Base-by-base conservation (phyloP, 345 rosid genomes). In the Heritiera fomes region DNA sequence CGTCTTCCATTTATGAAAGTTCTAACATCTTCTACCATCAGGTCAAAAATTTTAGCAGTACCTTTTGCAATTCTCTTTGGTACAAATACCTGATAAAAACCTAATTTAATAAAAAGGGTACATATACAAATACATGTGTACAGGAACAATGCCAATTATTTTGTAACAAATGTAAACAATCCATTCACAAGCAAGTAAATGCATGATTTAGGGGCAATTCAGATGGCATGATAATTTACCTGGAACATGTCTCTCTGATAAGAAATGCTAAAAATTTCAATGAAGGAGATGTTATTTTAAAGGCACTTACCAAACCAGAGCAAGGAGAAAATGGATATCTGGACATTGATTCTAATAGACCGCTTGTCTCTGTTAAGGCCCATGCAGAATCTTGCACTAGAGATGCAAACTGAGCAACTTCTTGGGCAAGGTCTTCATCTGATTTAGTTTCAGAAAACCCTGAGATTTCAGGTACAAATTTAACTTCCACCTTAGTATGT, bases 381-480 rank as follows among this genome's bases (percentile, higher is more conserved):
- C 65, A 46, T 49, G 78, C 85, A 77, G 88, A 84, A 75, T 89
- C 85, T 80, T 77, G 89, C 76, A 89, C 86, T 63, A 84, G 73
- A 78, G 64, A 75, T 40, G 90, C 91, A 62, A 96, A 85, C 71
- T 81, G 84, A n/a, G 89, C 71, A 79, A 91, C 93, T 73, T 88
- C 86, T 79, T 80, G 62, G 60, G 91, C 91, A 73, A 96, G 89
- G 78, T 86, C 85, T 65, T 88, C 87, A 78, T 90, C 92, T 45
- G 93, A 84, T 80, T 58, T 84, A 83, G 75, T 80, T 75, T 71
- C 78, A 58, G 90, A 84, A 84, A 84, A 85, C 64, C 83, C 87
- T 2, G 87, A 86, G 79, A 90, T 84, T 88, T 94, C 99, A 47
- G 91, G 94, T 80, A 68, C 50, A 79, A 82, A 91, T 68, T 76